These are phyloP conservation scores for Oryza brachyantha DNA, from an alignment of 176 grass and related monocot species.

Conservation along the genomic window DNA sequence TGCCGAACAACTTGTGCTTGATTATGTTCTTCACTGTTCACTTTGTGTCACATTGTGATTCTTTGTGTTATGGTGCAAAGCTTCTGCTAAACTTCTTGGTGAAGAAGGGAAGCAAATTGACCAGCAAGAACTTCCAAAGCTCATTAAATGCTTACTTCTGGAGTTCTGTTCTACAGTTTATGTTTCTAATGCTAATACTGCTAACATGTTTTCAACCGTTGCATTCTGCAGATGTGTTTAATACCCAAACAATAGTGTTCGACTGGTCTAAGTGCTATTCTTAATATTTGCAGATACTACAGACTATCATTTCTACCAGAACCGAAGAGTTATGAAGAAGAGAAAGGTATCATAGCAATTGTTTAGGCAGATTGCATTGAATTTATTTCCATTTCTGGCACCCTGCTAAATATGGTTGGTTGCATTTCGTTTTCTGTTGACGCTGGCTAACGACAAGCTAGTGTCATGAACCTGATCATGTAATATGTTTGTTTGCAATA, in stretches of 20 bases:
- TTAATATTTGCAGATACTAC: conserved; percentile 35
- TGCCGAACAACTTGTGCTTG: conserved; percentile 4
- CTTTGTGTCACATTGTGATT: background rate
- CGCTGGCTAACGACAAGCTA: background rate
- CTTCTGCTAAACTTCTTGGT: conserved; percentile 2
- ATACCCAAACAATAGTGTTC: background rate
- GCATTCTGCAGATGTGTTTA: conserved; percentile 2
- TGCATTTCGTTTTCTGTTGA: background rate
- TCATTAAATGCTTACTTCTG: background rate
- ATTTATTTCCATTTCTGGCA: conserved; percentile 11
- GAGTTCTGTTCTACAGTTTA: background rate
- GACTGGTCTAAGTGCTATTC: conserved; percentile 7
- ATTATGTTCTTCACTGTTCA: conserved; percentile 15
- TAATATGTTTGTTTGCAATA: conserved; percentile 15
- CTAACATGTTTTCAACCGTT: conserved; percentile 11
- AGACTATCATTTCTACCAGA: conserved; percentile 32
- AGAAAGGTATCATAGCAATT: conserved; percentile 66
- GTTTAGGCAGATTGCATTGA: background rate
- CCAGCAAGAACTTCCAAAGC: background rate
- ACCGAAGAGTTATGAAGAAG: conserved; percentile 53
- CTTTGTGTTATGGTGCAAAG: conserved; percentile 9
- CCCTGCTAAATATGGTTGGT: background rate
- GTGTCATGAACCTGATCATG: background rate
- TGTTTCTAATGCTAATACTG: conserved; percentile 11
- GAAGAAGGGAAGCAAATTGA: conserved; percentile 6